phyloP scores from a whole-genome alignment of 441 rosid genomes.

The Bocquillonia castaneifolia region DNA sequence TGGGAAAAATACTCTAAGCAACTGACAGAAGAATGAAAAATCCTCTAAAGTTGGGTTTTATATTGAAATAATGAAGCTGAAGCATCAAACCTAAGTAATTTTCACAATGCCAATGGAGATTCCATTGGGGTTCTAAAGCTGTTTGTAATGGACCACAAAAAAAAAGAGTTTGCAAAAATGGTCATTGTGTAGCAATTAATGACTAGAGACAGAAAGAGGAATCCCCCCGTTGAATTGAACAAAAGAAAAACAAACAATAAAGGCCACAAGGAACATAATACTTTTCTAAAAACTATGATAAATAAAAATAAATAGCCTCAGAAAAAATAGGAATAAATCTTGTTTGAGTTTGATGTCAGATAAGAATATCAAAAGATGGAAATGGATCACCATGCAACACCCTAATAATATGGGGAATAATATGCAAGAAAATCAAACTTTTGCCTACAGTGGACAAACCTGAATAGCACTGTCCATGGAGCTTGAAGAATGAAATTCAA shows the following conservation, averaged over 20 bases:
- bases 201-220: background rate
- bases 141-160: background rate
- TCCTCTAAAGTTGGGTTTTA: background rate
- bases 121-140: background rate
- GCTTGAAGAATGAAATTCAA: conserved; percentile 47
- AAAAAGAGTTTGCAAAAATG: background rate
- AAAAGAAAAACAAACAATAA: background rate
- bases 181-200: background rate
- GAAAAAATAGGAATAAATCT: background rate
- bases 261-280: background rate
- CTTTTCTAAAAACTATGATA: background rate
- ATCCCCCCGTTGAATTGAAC: background rate
- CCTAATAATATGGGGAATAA: background rate
- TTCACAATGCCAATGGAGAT: background rate
- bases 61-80: background rate
- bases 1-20: background rate
- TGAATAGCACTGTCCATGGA: conserved; percentile 51
- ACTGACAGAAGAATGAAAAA: background rate
- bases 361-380: background rate
- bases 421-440: background rate
- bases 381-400: conserved; percentile 1
- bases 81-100: background rate
- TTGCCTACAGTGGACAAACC: conserved; percentile 31
- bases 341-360: background rate
- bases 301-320: background rate